phyloP scores from a whole-genome alignment of 2,329 filamentous ascomycete species.

The Aspergillus latus region DNA sequence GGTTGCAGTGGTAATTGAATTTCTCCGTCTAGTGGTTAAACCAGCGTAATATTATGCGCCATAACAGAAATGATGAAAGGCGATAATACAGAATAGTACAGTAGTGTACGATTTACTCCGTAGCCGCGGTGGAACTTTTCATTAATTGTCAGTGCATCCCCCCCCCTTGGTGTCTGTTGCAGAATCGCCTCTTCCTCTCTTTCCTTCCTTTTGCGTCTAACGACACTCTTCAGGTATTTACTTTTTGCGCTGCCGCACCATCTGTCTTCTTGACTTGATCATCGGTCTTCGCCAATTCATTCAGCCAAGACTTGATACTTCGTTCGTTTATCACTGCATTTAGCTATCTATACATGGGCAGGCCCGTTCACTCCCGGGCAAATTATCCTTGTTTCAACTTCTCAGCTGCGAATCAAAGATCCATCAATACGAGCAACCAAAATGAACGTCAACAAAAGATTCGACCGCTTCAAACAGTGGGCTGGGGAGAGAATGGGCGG shows the following conservation, averaged over 20 bases:
- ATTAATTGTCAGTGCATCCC: slow-evolving; percentile 14
- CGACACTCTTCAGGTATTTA: background rate
- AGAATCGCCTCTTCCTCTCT: slow-evolving; percentile 12
- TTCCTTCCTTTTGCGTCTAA: slow-evolving; percentile 8
- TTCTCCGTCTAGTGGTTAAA: slow-evolving; percentile 1
- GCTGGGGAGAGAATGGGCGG: slow-evolving; percentile 93
- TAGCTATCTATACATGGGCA: slow-evolving; percentile 7
- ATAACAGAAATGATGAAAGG: background rate
- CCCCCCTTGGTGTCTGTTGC: slow-evolving; percentile 10
- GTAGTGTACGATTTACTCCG: background rate
- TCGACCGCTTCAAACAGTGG: slow-evolving; percentile 97
- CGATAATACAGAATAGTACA: background rate
- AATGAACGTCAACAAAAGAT: slow-evolving; percentile 76
- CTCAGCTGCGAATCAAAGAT: slow-evolving; percentile 4
- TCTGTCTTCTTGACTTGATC: background rate
- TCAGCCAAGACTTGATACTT: background rate
- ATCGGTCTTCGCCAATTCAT: background rate
- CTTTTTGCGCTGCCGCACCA: background rate
- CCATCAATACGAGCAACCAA: slow-evolving; percentile 20
- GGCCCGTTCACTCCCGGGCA: background rate
- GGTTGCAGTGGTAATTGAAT: slow-evolving; percentile 14
- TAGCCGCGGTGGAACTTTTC: background rate
- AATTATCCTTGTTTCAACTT: background rate
- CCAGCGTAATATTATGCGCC: slow-evolving; percentile 4
- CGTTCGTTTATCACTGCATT: slow-evolving; percentile 7